These are phyloP conservation scores for Suhomyces pyralidae DNA, from an alignment of 805 yeast species.

Conservation along the genomic window DNA sequence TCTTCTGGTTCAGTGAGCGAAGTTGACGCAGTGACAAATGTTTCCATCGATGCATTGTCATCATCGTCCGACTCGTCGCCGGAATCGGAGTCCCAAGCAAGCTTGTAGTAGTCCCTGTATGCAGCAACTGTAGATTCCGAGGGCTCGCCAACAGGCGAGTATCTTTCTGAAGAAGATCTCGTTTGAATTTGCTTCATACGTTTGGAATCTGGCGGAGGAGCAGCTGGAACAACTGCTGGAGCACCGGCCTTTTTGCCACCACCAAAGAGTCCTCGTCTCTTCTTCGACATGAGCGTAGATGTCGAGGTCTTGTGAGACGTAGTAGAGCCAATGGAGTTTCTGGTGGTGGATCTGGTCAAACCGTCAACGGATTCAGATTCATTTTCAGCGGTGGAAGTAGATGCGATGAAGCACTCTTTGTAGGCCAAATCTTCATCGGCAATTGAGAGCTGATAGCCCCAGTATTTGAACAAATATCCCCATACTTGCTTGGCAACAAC, in stretches of 20 bases:
- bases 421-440: constrained; percentile 25
- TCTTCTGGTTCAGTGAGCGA: constrained; percentile 20
- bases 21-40: constrained; percentile 33
- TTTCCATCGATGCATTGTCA: constrained; percentile 22
- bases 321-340: constrained; percentile 23
- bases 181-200: constrained; percentile 29
- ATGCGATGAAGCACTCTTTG: constrained; percentile 31
- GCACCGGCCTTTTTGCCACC: constrained; percentile 11
- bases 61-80: constrained; percentile 14
- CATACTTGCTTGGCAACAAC: constrained; percentile 64
- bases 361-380: constrained; percentile 7
- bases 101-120: constrained; percentile 19
- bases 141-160: constrained; percentile 21
- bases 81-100: constrained; percentile 7
- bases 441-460: constrained; percentile 47
- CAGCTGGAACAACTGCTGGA: constrained; percentile 5
- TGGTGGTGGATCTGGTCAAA: constrained; percentile 21
- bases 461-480: constrained; percentile 59
- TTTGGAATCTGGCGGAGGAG: constrained; percentile 20
- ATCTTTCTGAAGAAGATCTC: constrained; percentile 23
- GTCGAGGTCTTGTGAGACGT: constrained; percentile 23
- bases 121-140: constrained; percentile 18
- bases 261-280: constrained; percentile 30
- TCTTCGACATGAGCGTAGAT: constrained; percentile 21
- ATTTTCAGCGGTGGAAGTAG: constrained; percentile 17